phyloP scores from a whole-genome alignment of 768 basidiomycete genomes.

The Leccinum variicolor region DNA sequence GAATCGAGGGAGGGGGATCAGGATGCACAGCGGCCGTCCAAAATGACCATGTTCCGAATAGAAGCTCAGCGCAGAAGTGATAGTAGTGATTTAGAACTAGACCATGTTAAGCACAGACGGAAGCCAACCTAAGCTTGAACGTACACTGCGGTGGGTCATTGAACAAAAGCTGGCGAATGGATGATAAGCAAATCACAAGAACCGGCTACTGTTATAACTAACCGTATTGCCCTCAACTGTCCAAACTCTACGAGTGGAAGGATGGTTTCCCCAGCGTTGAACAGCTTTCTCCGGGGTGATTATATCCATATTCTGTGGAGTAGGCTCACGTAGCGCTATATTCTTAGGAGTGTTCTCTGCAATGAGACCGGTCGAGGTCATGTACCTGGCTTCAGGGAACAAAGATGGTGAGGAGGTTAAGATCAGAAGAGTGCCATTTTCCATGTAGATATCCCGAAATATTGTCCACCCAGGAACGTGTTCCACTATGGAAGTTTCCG shows the following conservation, averaged over 20 bases:
- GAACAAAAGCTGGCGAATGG: conserved; percentile 43
- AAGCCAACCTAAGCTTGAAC: conserved; percentile 5
- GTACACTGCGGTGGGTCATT: conserved; percentile 67
- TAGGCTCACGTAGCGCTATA: conserved; percentile 65
- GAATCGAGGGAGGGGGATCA: conserved; percentile 49
- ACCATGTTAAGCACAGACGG: not conserved
- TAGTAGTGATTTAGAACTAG: conserved; percentile 79
- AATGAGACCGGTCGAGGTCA: conserved; percentile 64
- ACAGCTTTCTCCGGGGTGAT: conserved; percentile 59
- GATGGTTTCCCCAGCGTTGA: conserved; percentile 53
- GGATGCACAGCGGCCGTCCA: conserved; percentile 53
- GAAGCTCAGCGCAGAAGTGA: conserved; percentile 80
- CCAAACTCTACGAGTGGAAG: conserved; percentile 51
- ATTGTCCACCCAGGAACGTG: conserved; percentile 86
- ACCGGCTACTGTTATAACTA: conserved; percentile 17
- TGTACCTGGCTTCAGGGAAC: conserved; percentile 49
- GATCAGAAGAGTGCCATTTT: conserved; percentile 76
- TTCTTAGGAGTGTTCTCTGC: conserved; percentile 62
- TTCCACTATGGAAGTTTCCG: conserved; percentile 53
- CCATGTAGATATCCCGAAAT: conserved; percentile 80
- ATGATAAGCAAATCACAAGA: conserved; percentile 2
- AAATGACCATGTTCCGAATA: conserved; percentile 73
- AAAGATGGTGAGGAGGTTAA: conserved; percentile 44
- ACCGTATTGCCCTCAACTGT: conserved; percentile 74
- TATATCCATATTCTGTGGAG: conserved; percentile 55